These are phyloP conservation scores for Wallacemonas sp. DNA, from an alignment of 208 protist species.

Conservation along the genomic window DNA sequence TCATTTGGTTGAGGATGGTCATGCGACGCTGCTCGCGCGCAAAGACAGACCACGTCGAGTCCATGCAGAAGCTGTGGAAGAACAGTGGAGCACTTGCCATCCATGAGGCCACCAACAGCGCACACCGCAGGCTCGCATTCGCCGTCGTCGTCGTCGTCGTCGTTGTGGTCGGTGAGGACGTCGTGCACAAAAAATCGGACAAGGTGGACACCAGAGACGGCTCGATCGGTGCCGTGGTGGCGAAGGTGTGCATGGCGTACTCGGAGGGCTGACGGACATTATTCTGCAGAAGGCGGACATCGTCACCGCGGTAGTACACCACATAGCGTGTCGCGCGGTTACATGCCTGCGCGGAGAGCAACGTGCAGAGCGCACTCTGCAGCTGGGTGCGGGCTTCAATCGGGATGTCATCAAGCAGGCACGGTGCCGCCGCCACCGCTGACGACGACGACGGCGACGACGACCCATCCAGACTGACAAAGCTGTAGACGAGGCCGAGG, in stretches of 20 bases:
- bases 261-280: constrained; percentile 62
- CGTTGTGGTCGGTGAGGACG: neutral
- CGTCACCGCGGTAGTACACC: constrained; percentile 86
- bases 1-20: constrained; percentile 53
- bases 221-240: constrained; percentile 72
- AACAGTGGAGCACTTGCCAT: constrained; percentile 65
- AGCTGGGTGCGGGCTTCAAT: constrained; percentile 15
- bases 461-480: constrained; percentile 17
- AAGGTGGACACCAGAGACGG: constrained; percentile 35
- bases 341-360: constrained; percentile 54
- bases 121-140: constrained; percentile 17
- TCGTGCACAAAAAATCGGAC: constrained; percentile 4
- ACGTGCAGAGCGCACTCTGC: constrained; percentile 29
- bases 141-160: too few relatives aligned
- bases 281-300: constrained; percentile 78
- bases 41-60: constrained; percentile 73
- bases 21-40: constrained; percentile 83
- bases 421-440: neutral
- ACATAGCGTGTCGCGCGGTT: constrained; percentile 81
- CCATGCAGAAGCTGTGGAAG: constrained; percentile 80
- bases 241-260: constrained; percentile 78
- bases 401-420: constrained; percentile 6
- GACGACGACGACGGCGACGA: neutral
- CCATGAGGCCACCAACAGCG: constrained; percentile 64
- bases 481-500: constrained; percentile 59